Base-by-base conservation (phyloP, 495 filamentous ascomycete genomes). In the Pyrenula massariospora region DNA sequence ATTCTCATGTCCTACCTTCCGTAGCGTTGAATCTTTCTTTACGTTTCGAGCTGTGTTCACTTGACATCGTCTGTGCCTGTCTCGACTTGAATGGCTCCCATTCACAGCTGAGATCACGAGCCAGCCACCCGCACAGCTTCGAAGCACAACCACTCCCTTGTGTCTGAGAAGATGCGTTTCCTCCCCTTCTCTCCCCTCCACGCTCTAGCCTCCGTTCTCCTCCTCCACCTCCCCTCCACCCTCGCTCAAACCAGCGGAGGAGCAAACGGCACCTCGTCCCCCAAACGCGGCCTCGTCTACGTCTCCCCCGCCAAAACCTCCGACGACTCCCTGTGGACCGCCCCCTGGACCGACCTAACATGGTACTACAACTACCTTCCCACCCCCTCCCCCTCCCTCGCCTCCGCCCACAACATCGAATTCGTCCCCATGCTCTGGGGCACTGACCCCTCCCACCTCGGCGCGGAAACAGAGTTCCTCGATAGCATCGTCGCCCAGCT, bases 371-470 rank as follows among this genome's bases (percentile, higher is more conserved):
- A 88, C 70, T 91, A 90, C 68, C 59, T 61, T 15, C 60, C 73
- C 50, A 62, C 63, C 1, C 84, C 84, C 23, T 78, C 83, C 10
- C 48, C 73, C 0, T 66, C 66, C 23, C 81, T 76, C 67, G 54
- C 63, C 24, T 68, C 69, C 54, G 54, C 66, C 50, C 49, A 70
- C 8, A 66, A 61, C 56, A 72, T 89, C 59, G 70, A 87, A 63
- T 91, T 88, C 62, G 84, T 91, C n/a, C 87, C 87, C 25, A 88
- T 88, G 87, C 75, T 89, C 25, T 91, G 83, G 84, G 86, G 86
- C 24, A 68, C 69, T 8, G 19, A 20, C 50, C 70, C 70, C 2
- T 22, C 56, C 19, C 56, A 64, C n/a, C 61, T 62, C 20, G 63
- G 71, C 51, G 67, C 65, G 61, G 73, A 79, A 55, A 80, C 70